Evolutionary conservation across 371 early-diverging fungal genomes (phyloP).

Genomic region (Capillidium rhysosporum): DNA sequence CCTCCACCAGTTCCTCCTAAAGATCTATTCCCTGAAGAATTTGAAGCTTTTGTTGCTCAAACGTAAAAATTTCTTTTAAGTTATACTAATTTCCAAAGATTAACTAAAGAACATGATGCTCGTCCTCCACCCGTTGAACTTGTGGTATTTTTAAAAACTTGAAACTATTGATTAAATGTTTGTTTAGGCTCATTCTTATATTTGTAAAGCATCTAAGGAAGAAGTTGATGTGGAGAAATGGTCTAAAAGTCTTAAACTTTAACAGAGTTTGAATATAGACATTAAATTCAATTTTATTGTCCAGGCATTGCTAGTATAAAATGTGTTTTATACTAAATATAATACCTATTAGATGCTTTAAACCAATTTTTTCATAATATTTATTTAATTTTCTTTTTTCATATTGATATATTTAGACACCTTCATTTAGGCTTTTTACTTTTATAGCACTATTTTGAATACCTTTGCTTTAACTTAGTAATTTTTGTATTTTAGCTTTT

Average conservation of each 20-base stretch:
- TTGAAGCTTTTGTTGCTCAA: constrained; percentile 51
- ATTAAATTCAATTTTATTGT: too few species aligned
- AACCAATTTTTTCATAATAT: too few species aligned
- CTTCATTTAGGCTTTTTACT: too few species aligned
- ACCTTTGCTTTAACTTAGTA: too few species aligned
- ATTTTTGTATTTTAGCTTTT: too few species aligned
- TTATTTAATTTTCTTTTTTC: too few species aligned
- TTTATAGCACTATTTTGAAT: too few species aligned
- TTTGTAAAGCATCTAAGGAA: not conserved
- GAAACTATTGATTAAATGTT: not conserved
- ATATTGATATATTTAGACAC: too few species aligned
- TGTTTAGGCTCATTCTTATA: not conserved
- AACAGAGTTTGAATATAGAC: too few species aligned
- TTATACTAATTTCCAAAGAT: not conserved
- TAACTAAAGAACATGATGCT: not conserved
- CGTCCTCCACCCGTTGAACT: constrained; percentile 1
- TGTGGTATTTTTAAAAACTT: not conserved
- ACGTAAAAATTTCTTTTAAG: constrained; percentile 25
- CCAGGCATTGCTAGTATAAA: too few species aligned
- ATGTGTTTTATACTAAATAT: too few species aligned
- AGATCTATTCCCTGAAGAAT: constrained; percentile 40
- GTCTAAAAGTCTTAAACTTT: not conserved
- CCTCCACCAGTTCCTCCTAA: constrained; percentile 67
- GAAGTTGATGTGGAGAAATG: constrained; percentile 5
- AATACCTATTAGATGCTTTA: too few species aligned